phyloP scores from a whole-genome alignment of 306 rosid genomes.

The Pterocarpus santalinus region DNA sequence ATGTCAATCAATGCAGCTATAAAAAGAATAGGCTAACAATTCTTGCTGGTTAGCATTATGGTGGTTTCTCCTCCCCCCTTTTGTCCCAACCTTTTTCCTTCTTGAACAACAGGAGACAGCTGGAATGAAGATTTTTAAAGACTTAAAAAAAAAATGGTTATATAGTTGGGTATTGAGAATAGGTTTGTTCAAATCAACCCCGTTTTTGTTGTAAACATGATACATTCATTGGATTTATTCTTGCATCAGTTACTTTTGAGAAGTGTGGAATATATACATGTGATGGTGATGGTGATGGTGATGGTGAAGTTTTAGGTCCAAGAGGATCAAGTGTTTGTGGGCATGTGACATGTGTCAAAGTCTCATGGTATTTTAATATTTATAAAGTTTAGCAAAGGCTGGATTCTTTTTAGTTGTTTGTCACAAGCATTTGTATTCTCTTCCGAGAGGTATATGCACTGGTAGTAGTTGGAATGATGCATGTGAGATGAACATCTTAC shows the following conservation, averaged over 20 bases:
- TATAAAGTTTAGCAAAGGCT: slow-evolving; percentile 48
- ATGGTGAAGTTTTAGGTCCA: slow-evolving; percentile 56
- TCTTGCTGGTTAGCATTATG: slow-evolving; percentile 77
- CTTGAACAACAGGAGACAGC: slow-evolving; percentile 49
- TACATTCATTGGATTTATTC: slow-evolving; percentile 98
- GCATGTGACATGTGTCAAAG: slow-evolving; percentile 49
- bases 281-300: slow-evolving; percentile 45
- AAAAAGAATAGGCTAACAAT: slow-evolving; percentile 64
- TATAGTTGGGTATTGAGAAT: slow-evolving; percentile 69
- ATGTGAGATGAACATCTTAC: slow-evolving; percentile 41
- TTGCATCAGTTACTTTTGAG: slow-evolving; percentile 74
- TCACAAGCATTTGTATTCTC: slow-evolving; percentile 41
- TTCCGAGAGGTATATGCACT: slow-evolving; percentile 18
- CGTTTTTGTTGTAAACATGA: slow-evolving; percentile 52
- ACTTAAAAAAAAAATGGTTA: slow-evolving; percentile 15
- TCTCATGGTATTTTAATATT: slow-evolving; percentile 53
- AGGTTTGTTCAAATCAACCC: slow-evolving; percentile 76
- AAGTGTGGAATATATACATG: slow-evolving; percentile 73
- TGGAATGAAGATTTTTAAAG: slow-evolving; percentile 43
- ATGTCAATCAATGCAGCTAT: slow-evolving; percentile 58
- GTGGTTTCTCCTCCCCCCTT: slow-evolving; percentile 55
- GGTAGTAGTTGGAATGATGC: slow-evolving; percentile 43
- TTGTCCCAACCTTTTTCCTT: slow-evolving; percentile 39
- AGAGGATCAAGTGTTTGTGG: slow-evolving; percentile 54
- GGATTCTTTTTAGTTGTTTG: slow-evolving; percentile 56